Conservation (phyloP, 768 basidiomycete species). For the Agaricus sinodeliciosus region DNA sequence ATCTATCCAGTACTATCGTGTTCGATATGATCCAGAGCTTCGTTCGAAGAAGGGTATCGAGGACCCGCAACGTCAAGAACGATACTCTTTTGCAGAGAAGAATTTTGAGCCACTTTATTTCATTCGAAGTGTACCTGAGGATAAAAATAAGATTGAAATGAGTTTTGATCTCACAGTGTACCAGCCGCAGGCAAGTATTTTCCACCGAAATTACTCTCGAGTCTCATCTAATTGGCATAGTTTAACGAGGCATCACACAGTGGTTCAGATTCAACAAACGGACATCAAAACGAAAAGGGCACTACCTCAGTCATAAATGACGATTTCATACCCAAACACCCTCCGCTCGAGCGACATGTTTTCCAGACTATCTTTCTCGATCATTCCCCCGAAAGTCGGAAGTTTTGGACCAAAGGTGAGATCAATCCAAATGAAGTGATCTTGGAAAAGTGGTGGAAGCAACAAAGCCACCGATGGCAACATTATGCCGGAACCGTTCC, state of each 20-base stretch:
- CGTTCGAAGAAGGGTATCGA: conserved; percentile 20
- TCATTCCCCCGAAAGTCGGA: conserved; percentile 26
- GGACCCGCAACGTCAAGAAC: conserved; percentile 19
- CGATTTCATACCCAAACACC: conserved; percentile 3
- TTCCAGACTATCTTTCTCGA: conserved; percentile 47
- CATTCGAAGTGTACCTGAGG: conserved; percentile 34
- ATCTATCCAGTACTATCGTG: conserved; percentile 31
- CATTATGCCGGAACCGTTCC: conserved; percentile 31
- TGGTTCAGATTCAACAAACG: neutral
- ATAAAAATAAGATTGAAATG: conserved; percentile 45
- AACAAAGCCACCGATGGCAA: conserved; percentile 46
- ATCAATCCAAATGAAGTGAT: conserved; percentile 32
- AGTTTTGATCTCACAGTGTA: conserved; percentile 44
- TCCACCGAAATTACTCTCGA: neutral
- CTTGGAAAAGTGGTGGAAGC: conserved; percentile 46
- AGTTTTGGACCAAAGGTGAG: conserved; percentile 36
- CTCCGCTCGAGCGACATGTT: conserved; percentile 34
- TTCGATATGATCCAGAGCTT: conserved; percentile 27
- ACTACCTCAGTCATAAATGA: neutral
- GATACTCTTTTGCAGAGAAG: conserved; percentile 29
- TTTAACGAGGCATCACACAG: neutral
- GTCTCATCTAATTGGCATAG: neutral
- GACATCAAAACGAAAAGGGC: neutral
- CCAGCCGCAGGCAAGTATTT: conserved; percentile 33
- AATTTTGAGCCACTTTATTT: conserved; percentile 40